A percentile compares a stretch with the other conserved stretches of the same genome.
These are phyloP conservation scores for Penicillium robsamsonii DNA, from an alignment of 495 filamentous ascomycete genomes.

Conservation along the genomic window DNA sequence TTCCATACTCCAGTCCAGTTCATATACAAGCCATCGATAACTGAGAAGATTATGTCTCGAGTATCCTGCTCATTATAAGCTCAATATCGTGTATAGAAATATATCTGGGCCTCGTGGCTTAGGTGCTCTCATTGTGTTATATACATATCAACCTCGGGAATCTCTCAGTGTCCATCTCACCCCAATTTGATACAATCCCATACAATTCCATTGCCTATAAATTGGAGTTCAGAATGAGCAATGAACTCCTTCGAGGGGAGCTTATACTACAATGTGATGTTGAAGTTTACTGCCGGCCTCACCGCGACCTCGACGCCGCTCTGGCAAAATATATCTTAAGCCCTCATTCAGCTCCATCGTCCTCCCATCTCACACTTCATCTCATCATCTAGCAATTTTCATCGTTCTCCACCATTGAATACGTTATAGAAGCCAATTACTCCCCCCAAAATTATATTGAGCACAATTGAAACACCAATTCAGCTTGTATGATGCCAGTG, in stretches of 20 bases:
- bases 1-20: neutral
- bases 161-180: neutral
- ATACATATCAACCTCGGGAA: neutral
- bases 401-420: neutral
- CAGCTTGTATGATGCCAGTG: neutral
- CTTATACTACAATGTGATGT: neutral
- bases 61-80: neutral
- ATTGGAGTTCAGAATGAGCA: neutral
- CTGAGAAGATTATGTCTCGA: neutral
- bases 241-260: neutral
- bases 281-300: neutral
- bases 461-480: neutral
- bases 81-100: neutral
- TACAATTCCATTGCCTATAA: neutral
- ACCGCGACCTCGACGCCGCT: constrained; percentile 1
- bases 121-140: neutral
- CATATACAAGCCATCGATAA: neutral
- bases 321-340: constrained; percentile 5
- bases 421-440: neutral
- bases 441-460: neutral
- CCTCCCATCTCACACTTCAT: neutral
- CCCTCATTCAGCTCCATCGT: neutral
- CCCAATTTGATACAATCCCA: neutral
- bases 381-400: neutral
- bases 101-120: neutral